A percentile compares a stretch with the other conserved stretches of the same genome.
These are phyloP conservation scores for Suillus fuscotomentosus DNA, from an alignment of 768 basidiomycete genomes.

Conservation along the genomic window DNA sequence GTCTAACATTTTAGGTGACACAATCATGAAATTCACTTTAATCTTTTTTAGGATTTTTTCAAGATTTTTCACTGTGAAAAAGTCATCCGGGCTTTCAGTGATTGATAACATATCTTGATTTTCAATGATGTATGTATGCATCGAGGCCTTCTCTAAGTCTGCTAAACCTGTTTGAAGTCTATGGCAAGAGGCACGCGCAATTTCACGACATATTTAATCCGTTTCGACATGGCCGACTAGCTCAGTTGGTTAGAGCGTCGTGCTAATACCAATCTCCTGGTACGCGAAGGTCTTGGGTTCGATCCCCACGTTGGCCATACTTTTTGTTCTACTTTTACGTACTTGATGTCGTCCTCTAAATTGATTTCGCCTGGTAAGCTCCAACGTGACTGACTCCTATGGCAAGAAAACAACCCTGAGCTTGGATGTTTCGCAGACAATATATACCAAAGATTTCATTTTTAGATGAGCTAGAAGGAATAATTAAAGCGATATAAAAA, in stretches of 20 bases:
- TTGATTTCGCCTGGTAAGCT: too few species aligned
- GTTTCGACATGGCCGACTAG: constrained; percentile 62
- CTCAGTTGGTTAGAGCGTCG: constrained; percentile 94
- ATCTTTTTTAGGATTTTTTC: too few species aligned
- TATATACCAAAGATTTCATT: not conserved
- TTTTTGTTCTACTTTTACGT: not conserved
- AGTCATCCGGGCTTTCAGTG: too few species aligned
- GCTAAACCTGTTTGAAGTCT: too few species aligned
- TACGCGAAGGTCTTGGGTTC: constrained; percentile 81
- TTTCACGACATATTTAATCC: not conserved
- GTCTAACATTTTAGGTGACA: too few species aligned
- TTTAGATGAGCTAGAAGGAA: not conserved
- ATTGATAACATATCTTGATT: too few species aligned
- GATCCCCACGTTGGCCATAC: constrained; percentile 73
- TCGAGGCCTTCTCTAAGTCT: too few species aligned
- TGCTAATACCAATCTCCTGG: constrained; percentile 47
- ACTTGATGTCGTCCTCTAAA: too few species aligned
- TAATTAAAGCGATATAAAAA: not conserved
- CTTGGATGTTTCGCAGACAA: not conserved
- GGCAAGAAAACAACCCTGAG: too few species aligned
- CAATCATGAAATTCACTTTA: too few species aligned
- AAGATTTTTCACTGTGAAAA: too few species aligned
- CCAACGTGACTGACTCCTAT: not conserved
- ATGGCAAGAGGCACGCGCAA: not conserved
- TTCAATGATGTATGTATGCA: too few species aligned